phyloP scores from a whole-genome alignment of 73 alveolate species.

The Paraurostyla sp. region DNA sequence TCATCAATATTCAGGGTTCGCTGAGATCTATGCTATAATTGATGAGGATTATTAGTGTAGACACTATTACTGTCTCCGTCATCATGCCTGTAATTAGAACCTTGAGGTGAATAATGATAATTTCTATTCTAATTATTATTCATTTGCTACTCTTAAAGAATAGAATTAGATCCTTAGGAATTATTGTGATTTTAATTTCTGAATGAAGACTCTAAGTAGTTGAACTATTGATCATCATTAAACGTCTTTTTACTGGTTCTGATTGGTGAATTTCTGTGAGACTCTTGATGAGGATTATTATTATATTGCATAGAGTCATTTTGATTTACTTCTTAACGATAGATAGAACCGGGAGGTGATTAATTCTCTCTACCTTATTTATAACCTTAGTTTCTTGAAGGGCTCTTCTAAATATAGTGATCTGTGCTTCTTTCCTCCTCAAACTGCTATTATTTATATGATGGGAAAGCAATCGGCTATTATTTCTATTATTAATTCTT shows the following conservation, averaged over 20 bases:
- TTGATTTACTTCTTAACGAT: not conserved
- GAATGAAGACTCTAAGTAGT: not conserved
- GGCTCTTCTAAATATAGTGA: not conserved
- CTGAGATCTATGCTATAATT: not conserved
- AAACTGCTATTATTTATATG: not conserved
- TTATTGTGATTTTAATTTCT: slow-evolving; percentile 25
- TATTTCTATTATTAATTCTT: no score
- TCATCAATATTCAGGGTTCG: slow-evolving; percentile 42
- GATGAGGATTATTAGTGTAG: no score
- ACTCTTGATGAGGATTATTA: not conserved
- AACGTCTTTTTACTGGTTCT: not conserved
- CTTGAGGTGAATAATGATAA: slow-evolving; percentile 15
- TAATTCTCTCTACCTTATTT: slow-evolving; percentile 19
- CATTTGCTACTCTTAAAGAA: slow-evolving; percentile 19
- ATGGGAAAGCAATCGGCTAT: no score
- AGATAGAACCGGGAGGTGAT: not conserved
- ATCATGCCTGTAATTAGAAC: not conserved
- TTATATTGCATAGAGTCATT: not conserved
- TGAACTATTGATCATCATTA: not conserved
- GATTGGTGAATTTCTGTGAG: not conserved
- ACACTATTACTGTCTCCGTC: not conserved
- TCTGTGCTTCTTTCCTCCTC: not conserved
- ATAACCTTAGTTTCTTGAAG: not conserved
- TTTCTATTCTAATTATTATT: not conserved
- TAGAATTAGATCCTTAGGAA: slow-evolving; percentile 25